Base-by-base conservation (phyloP, 2,329 filamentous ascomycete species). In the Phaeoacremonium minimum region DNA sequence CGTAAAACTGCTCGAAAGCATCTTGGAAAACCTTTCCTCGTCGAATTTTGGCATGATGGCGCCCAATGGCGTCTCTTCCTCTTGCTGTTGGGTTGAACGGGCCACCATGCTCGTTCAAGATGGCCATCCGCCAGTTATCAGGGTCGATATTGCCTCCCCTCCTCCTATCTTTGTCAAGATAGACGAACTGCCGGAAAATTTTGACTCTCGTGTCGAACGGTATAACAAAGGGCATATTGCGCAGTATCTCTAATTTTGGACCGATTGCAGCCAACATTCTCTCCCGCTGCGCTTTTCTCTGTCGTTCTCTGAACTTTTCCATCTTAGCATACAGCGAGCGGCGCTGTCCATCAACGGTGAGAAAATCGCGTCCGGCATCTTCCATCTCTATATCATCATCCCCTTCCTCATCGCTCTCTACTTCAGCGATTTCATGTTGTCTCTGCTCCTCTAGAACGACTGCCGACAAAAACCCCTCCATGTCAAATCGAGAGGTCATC, bases 191-290 rank as follows among this genome's bases (percentile, higher is more conserved):
- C 18, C 90, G 80, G 59, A 98, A 97, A 16, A 97, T 91, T 55
- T 89, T 80, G 5, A 98, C 93, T 32, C 93, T 74, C 0, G 87
- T 93, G 26, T 87, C 80, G 50, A 98, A 98, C 0, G 91, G 93
- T 30, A 98, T 93, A 47, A 91, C 86, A 56, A 97, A 98, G 0
- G 93, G 93, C 82, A 98, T 94, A 52, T 97, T 94, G 47, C 93
- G 84, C 34, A 98, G 63, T 5, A 98, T 86, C 53, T 96, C 90
- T 8, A 96, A 69, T 47, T 91, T 83, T 1, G 93, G 91, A 1
- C 85, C 87, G 42, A 95, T 80, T 12, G 84, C 76, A 32, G 90
- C 86, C 16, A 94, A 64, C 42, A 86, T 77, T 46, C 86, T 80
- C 47, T 83, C 80, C 26, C 83, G 73, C 30, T 81, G 80, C 6